Conservation (phyloP, 441 rosid genomes). For the Melastoma candidum region DNA sequence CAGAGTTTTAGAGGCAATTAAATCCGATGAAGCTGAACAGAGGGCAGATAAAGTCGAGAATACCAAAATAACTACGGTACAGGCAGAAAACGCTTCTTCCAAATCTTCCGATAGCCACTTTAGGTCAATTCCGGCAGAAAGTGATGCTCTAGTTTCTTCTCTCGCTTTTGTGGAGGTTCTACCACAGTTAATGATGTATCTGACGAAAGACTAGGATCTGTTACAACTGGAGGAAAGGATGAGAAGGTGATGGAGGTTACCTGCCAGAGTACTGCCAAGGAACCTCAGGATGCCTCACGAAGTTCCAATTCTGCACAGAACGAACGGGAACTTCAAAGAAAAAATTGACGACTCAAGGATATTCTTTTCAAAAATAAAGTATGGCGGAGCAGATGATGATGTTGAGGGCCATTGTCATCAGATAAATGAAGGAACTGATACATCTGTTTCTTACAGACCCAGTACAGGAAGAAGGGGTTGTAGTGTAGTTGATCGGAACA, state of each 20-base stretch:
- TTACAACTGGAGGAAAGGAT: conserved; percentile 21
- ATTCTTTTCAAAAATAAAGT: conserved; percentile 28
- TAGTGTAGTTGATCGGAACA: conserved; percentile 32
- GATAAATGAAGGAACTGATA: conserved; percentile 31
- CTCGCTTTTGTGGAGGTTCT: no score
- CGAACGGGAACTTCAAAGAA: conserved; percentile 25
- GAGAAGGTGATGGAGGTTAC: conserved; percentile 24
- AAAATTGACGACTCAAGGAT: conserved; percentile 25
- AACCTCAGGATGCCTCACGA: conserved; percentile 24
- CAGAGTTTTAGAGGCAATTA: conserved; percentile 3
- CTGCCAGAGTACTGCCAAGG: conserved; percentile 21
- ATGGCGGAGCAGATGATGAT: conserved; percentile 26
- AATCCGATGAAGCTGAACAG: no score
- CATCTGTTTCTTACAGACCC: conserved; percentile 30
- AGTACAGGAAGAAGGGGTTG: conserved; percentile 25
- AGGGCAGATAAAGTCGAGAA: no score
- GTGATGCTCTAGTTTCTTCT: no score
- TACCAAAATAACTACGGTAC: no score
- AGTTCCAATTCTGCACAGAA: conserved; percentile 30
- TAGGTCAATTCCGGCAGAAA: no score
- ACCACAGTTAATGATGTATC: conserved; percentile 10
- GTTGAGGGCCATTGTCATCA: conserved; percentile 29
- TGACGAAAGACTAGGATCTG: conserved; percentile 24
- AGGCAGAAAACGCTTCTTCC: no score
- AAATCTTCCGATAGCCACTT: no score